phyloP scores from a whole-genome alignment of 1,284 basidiomycete genomes.

The Puccinia horiana region DNA sequence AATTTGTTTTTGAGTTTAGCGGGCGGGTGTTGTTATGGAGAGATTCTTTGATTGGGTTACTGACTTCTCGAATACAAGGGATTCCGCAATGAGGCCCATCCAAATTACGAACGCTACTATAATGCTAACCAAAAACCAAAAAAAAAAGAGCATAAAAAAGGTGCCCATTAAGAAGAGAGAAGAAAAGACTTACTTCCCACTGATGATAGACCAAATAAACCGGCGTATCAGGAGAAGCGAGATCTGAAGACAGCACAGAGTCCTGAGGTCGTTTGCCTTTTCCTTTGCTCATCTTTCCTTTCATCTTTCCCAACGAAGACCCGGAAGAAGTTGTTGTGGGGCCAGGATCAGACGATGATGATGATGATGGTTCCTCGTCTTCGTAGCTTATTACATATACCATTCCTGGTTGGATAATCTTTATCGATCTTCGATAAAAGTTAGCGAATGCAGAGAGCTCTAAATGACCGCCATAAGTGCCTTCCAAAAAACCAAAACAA shows the following conservation, averaged over 20 bases:
- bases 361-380: constrained; percentile 53
- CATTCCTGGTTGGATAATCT: constrained; percentile 81
- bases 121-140: constrained; percentile 70
- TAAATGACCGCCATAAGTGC: constrained; percentile 85
- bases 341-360: too few relatives aligned
- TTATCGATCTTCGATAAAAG: constrained; percentile 73
- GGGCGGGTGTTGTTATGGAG: not conserved
- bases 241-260: too few relatives aligned
- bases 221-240: constrained; percentile 1
- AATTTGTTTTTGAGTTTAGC: too few relatives aligned
- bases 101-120: constrained; percentile 83
- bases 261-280: constrained; percentile 36
- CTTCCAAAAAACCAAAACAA: constrained; percentile 58
- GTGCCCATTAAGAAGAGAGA: too few relatives aligned
- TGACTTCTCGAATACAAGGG: constrained; percentile 68
- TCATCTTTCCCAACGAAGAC: constrained; percentile 46
- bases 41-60: not conserved
- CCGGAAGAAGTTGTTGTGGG: too few relatives aligned
- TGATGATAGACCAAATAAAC: constrained; percentile 54
- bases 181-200: constrained; percentile 52
- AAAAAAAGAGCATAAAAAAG: constrained; percentile 17
- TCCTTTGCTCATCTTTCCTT: constrained; percentile 42
- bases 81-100: constrained; percentile 78
- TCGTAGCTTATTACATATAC: constrained; percentile 58
- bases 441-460: constrained; percentile 87